phyloP scores from a whole-genome alignment of 106 monocot genomes.

The Dendrobium chrysotoxum region DNA sequence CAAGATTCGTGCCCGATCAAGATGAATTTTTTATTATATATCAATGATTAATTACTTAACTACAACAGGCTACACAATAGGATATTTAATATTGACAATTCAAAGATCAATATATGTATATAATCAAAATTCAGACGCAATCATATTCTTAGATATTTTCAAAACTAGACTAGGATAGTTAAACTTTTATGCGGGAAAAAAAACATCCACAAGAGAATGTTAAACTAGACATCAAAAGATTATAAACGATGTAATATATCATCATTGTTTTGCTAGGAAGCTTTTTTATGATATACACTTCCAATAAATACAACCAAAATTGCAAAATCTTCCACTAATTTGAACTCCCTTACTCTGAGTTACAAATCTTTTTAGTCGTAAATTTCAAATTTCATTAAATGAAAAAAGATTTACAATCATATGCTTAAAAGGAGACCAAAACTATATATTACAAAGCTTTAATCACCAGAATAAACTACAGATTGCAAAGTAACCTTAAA shows the following conservation, averaged over 20 bases:
- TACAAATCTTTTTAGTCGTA: too few relatives aligned
- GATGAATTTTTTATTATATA: too few relatives aligned
- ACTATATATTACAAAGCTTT: too few relatives aligned
- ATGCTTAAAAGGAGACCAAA: too few relatives aligned
- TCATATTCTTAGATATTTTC: not conserved
- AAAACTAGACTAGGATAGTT: not conserved
- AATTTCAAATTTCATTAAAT: too few relatives aligned
- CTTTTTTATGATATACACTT: not conserved
- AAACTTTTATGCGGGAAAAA: not conserved
- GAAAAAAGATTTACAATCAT: too few relatives aligned
- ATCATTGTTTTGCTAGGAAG: not conserved
- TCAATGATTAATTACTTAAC: too few relatives aligned
- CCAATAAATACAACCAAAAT: not conserved
- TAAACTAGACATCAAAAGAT: not conserved
- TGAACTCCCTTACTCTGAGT: too few relatives aligned
- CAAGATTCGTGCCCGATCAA: too few relatives aligned
- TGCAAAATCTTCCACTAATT: not conserved
- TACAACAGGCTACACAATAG: too few relatives aligned
- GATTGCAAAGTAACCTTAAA: too few relatives aligned
- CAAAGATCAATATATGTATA: not conserved
- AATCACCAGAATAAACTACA: too few relatives aligned
- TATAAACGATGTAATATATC: not conserved
- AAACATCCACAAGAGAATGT: not conserved
- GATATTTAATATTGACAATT: not conserved
- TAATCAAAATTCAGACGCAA: not conserved